Percentiles rank a stretch among this genome's conserved stretches.
phyloP scores from a whole-genome alignment of 352 stramenopile species.

The Phytophthora idaei region DNA sequence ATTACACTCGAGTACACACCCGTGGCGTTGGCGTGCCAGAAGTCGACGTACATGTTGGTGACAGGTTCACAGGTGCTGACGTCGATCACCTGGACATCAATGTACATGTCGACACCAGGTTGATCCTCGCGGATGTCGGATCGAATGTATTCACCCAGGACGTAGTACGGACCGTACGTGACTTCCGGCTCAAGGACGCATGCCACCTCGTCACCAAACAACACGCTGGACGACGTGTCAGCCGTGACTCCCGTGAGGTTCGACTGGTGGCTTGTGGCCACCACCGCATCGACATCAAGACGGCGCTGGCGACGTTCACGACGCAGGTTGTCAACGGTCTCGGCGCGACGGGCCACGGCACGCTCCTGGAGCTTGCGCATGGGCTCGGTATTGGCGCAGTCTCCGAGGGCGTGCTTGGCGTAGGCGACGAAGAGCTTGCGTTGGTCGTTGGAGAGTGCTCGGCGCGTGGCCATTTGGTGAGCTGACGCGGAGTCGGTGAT shows the following conservation, averaged over 20 bases:
- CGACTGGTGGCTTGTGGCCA: constrained; percentile 29
- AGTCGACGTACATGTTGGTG: constrained; percentile 33
- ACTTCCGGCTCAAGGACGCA: constrained; percentile 33
- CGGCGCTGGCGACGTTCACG: constrained; percentile 26
- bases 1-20: constrained; percentile 37
- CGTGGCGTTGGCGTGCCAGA: constrained; percentile 39
- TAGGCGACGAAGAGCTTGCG: constrained; percentile 32
- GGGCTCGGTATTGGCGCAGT: constrained; percentile 25
- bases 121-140: constrained; percentile 32
- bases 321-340: constrained; percentile 19
- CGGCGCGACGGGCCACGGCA: constrained; percentile 19
- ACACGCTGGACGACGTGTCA: constrained; percentile 17
- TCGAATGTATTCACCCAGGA: constrained; percentile 30
- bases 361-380: constrained; percentile 31
- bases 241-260: constrained; percentile 23
- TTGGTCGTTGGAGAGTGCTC: constrained; percentile 17
- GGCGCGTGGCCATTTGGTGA: constrained; percentile 23
- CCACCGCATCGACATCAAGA: constrained; percentile 23
- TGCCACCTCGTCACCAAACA: constrained; percentile 26
- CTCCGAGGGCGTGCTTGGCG: constrained; percentile 25
- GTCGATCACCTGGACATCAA: constrained; percentile 33
- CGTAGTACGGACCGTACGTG: constrained; percentile 39
- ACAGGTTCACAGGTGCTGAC: constrained; percentile 33
- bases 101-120: constrained; percentile 29
- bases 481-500: constrained; percentile 14